Conservation (phyloP, 495 filamentous ascomycete species). For the Clohesyomyces aquaticus region DNA sequence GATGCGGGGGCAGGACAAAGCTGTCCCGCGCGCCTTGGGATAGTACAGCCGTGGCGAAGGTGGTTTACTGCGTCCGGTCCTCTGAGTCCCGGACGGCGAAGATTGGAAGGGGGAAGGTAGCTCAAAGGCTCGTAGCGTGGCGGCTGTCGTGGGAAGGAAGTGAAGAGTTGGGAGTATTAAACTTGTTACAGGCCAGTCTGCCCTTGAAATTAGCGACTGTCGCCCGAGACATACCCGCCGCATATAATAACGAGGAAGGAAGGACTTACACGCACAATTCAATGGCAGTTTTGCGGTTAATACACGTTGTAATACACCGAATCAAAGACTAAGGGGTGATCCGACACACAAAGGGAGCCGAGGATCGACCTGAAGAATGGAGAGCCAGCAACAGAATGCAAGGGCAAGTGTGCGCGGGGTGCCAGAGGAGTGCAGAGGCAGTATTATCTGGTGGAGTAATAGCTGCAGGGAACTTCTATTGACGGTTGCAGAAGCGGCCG, state of each 20-base stretch:
- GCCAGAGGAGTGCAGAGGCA: constrained; percentile 5
- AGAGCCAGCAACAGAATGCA: constrained; percentile 5
- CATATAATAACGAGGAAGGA: too few relatives aligned
- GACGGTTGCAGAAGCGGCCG: constrained; percentile 19
- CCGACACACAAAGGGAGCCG: constrained; percentile 9
- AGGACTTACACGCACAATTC: constrained; percentile 27
- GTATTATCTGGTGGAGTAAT: constrained; percentile 6
- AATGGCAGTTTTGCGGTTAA: constrained; percentile 19
- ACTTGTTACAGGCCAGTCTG: constrained; percentile 32
- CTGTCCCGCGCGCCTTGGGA: constrained; percentile 70
- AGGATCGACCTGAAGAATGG: constrained; percentile 6
- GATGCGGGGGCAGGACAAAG: constrained; percentile 74
- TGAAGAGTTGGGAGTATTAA: constrained; percentile 23
- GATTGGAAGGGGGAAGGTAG: constrained; percentile 32
- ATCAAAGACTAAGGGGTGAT: constrained; percentile 22
- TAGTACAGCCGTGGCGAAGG: constrained; percentile 70
- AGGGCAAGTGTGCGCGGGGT: too few relatives aligned
- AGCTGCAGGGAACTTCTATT: background rate
- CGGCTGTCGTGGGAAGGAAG: constrained; percentile 19
- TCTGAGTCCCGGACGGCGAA: constrained; percentile 39
- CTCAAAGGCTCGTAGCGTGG: background rate
- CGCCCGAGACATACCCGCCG: too few relatives aligned
- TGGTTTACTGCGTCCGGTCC: constrained; percentile 51
- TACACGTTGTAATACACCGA: constrained; percentile 13
- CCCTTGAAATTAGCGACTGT: too few relatives aligned